phyloP scores from a whole-genome alignment of 306 rosid species.

The Mimosa bimucronata region DNA sequence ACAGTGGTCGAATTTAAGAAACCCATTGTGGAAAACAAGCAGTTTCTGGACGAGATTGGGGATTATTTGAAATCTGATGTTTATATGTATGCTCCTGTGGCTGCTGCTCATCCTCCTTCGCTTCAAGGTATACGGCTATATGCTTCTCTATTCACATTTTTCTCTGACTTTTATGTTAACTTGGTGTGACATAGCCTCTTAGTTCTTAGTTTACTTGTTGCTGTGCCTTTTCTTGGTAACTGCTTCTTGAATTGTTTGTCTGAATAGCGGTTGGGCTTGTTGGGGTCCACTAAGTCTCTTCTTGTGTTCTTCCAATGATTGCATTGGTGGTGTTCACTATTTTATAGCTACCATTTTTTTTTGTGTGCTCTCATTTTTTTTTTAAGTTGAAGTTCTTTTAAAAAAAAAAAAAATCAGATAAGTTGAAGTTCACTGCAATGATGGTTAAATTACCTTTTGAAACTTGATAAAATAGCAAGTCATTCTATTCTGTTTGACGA shows the following conservation, averaged over 20 bases:
- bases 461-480: not conserved
- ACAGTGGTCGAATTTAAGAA: slow-evolving; percentile 50
- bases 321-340: not conserved
- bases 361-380: not conserved
- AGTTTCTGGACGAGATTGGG: slow-evolving; percentile 43
- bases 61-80: slow-evolving; percentile 63
- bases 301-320: not conserved
- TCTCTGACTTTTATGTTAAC: not conserved
- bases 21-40: slow-evolving; percentile 35
- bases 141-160: not conserved
- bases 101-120: slow-evolving; percentile 46
- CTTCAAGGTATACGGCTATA: slow-evolving; percentile 44
- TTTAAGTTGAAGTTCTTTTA: not conserved
- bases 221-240: not conserved
- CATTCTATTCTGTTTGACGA: not conserved
- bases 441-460: not conserved
- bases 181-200: not conserved
- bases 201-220: not conserved
- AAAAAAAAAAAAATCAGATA: no score
- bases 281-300: not conserved
- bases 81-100: slow-evolving; percentile 69
- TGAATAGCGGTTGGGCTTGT: not conserved
- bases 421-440: not conserved
- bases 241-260: not conserved
- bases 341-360: not conserved